A percentile compares a stretch with the other conserved stretches of the same genome.
Conservation (phyloP, 1,284 basidiomycete species). For the Cryptococcus deneoformans region DNA sequence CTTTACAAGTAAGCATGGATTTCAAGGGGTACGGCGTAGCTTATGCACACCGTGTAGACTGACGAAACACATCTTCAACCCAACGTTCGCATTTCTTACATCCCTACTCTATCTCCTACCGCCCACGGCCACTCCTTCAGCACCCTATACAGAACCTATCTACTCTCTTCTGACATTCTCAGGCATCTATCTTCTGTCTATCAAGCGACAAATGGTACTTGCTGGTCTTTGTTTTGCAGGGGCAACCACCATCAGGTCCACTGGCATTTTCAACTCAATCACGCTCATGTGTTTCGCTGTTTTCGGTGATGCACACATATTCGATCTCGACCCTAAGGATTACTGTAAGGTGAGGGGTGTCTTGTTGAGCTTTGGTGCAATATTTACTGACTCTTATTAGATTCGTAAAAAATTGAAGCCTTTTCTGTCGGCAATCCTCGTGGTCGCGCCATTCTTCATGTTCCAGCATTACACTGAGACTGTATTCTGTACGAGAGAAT, state of each 20-base stretch:
- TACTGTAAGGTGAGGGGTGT: conserved; percentile 41
- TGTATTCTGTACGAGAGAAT: conserved; percentile 58
- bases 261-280: conserved; percentile 64
- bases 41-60: conserved; percentile 29
- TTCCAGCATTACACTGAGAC: conserved; percentile 67
- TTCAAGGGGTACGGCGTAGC: conserved; percentile 49
- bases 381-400: not conserved
- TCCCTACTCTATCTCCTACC: conserved; percentile 71
- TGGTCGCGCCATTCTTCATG: conserved; percentile 63
- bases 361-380: no score
- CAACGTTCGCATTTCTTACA: conserved; percentile 60
- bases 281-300: no score
- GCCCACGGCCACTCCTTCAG: conserved; percentile 75
- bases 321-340: not conserved
- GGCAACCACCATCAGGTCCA: conserved; percentile 72
- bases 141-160: conserved; percentile 79
- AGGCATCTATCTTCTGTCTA: conserved; percentile 53
- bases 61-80: conserved; percentile 29
- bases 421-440: conserved; percentile 47
- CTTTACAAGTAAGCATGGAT: conserved; percentile 59
- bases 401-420: not conserved
- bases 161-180: conserved; percentile 75
- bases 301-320: no score
- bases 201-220: conserved; percentile 51
- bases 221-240: conserved; percentile 64